Evolutionary conservation across 2,329 filamentous ascomycete genomes (phyloP), one percentile per base, ranked within the genome.

Genomic region (Harringtonia lauricola): DNA sequence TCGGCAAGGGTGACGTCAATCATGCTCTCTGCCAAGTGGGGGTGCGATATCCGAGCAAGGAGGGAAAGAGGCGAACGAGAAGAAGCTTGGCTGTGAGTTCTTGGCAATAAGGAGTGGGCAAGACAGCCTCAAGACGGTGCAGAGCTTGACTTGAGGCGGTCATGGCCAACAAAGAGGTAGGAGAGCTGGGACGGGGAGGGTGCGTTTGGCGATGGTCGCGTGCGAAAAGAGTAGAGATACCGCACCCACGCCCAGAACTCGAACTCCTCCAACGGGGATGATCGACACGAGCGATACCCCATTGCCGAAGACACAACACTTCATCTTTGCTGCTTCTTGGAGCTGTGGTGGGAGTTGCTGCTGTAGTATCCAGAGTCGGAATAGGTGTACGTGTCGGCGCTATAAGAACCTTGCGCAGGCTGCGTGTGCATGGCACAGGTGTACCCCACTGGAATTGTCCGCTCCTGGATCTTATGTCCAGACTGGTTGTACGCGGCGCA

Each of bases 401-500:
- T 59, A 43, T 70, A 61, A 26, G 64, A 59, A 31, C 60, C 57
- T 39, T 61, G 59, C 28, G 55, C 51, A 12, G 59, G 51, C 37
- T 52, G 52, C 8, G 63, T 55, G 59, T 86, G 83, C 22, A 59
- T 61, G 37, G 66, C 61, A 64, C 88, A 95, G 42, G 82, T 74
- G 58, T 92, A 92, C 41, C 88, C 89, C 21, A 95, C 87, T 18
- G 86, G 70, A 41, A 95, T 83, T 8, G 76, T 84, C 59, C 83
- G 81, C 56, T 85, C 80, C 52, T 86, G 77, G 45, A 89, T 67
- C 37, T 56, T 55, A 57, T 95, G 88, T 38, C 82, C 82, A 40
- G 77, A 75, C 47, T 83, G 79, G 48, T 83, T 84, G 59, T 87
- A 86, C 30, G 77, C 71, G 39, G 79, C 70, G 59, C 88, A 95